A percentile compares a stretch with the other conserved stretches of the same genome.
phyloP scores from a whole-genome alignment of 306 rosid species.

The Pterocarpus macrocarpus region DNA sequence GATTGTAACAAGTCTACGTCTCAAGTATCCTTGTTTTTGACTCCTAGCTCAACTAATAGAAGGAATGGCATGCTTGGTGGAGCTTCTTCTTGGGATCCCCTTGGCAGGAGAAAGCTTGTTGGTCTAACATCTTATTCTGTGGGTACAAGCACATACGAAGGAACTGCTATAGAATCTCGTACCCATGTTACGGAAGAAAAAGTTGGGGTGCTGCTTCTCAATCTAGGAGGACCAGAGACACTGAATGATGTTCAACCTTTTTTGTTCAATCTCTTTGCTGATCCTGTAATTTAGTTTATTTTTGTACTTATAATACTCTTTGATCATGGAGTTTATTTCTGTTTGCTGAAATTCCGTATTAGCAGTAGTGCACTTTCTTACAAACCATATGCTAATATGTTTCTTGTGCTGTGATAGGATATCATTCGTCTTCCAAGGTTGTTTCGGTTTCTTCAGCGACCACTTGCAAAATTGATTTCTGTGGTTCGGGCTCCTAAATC shows the following conservation, averaged over 20 bases:
- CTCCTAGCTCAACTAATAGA: conserved; percentile 46
- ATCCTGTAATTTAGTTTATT: conserved; percentile 71
- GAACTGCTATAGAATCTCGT: conserved; percentile 58
- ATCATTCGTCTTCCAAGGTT: conserved; percentile 95
- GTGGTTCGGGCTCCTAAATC: conserved; percentile 94
- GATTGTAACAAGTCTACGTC: conserved; percentile 51
- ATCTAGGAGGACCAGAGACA: conserved; percentile 98
- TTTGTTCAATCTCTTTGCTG: conserved; percentile 93
- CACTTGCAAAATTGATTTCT: conserved; percentile 88
- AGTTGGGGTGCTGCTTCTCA: conserved; percentile 94
- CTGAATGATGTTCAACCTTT: conserved; percentile 96
- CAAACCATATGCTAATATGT: conserved; percentile 39
- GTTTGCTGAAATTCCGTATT: not conserved
- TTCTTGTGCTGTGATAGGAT: conserved; percentile 63
- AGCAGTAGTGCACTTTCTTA: not conserved
- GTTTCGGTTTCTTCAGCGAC: conserved; percentile 87
- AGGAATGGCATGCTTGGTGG: conserved; percentile 46
- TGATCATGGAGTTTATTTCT: not conserved
- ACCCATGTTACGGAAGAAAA: conserved; percentile 68
- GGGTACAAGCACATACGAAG: conserved; percentile 58
- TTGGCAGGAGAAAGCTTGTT: conserved; percentile 52
- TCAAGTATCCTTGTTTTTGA: conserved; percentile 50
- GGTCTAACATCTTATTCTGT: conserved; percentile 58
- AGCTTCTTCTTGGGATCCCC: conserved; percentile 32
- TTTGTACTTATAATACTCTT: not conserved